phyloP scores from a whole-genome alignment of 2,329 filamentous ascomycete species.

The Trichoderma lentiforme region DNA sequence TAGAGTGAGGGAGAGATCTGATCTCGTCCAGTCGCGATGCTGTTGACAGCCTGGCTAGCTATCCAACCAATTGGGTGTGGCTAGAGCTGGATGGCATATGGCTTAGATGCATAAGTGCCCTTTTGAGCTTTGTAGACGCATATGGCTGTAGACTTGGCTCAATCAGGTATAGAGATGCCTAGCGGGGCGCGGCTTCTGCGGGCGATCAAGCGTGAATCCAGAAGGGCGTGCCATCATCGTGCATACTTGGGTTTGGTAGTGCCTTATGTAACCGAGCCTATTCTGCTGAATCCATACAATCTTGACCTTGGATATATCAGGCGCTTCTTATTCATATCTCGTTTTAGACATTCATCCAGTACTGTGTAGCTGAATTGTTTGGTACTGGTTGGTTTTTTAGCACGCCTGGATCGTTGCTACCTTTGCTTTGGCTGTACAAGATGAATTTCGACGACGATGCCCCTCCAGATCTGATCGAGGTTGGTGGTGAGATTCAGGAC shows the following conservation, averaged over 20 bases:
- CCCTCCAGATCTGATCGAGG: constrained; percentile 61
- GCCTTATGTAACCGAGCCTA: constrained; percentile 10
- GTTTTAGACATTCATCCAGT: neutral
- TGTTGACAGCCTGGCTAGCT: constrained; percentile 14
- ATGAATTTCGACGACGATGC: constrained; percentile 67
- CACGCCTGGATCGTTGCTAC: neutral
- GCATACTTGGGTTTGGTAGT: neutral
- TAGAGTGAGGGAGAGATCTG: neutral
- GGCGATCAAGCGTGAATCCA: neutral
- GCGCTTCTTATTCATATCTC: neutral
- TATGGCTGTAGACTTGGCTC: neutral
- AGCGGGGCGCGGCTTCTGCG: constrained; percentile 17
- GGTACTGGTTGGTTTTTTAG: neutral
- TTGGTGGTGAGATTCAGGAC: constrained; percentile 33
- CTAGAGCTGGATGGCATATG: neutral
- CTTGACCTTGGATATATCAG: neutral
- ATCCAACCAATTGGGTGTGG: constrained; percentile 6
- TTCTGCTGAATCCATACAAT: neutral
- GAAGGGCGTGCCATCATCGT: constrained; percentile 14
- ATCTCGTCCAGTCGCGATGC: neutral
- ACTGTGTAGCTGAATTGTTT: neutral
- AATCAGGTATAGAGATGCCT: neutral
- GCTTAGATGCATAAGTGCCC: constrained; percentile 20
- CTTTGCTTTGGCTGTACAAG: constrained; percentile 15
- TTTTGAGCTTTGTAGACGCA: constrained; percentile 24